Percentiles rank a stretch among this genome's conserved stretches.
phyloP scores from a whole-genome alignment of 1,139 yeast species.

The Yamadazyma oceani region DNA sequence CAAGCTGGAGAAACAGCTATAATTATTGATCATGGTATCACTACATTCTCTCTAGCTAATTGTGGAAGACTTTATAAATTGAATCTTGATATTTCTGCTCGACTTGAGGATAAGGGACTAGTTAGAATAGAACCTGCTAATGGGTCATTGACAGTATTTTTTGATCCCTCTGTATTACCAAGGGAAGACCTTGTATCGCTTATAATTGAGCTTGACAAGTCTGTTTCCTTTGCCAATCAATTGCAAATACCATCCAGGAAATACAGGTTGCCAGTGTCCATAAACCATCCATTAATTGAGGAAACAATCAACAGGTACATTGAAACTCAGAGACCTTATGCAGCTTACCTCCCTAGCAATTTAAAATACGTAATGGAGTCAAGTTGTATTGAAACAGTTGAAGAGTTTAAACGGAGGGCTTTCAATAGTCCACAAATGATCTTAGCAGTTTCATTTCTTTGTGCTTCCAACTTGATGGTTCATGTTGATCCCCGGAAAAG shows the following conservation, averaged over 20 bases:
- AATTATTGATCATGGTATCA: slow-evolving; percentile 7
- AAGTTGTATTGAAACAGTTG: slow-evolving; percentile 8
- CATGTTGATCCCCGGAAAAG: slow-evolving; percentile 9
- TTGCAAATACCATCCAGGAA: slow-evolving; percentile 7
- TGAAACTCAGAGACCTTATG: slow-evolving; percentile 8
- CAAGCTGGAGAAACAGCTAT: slow-evolving; percentile 9
- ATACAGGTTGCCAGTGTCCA: slow-evolving; percentile 8
- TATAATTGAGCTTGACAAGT: slow-evolving; percentile 1
- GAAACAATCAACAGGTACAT: slow-evolving; percentile 8
- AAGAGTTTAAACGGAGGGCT: slow-evolving; percentile 8
- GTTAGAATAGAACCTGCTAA: slow-evolving; percentile 7
- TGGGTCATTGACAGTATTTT: slow-evolving; percentile 7
- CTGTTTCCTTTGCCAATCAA: slow-evolving; percentile 2
- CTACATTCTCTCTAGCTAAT: slow-evolving; percentile 7
- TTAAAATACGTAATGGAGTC: slow-evolving; percentile 9
- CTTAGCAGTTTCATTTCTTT: slow-evolving; percentile 9
- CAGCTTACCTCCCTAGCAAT: slow-evolving; percentile 8
- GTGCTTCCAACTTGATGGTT: slow-evolving; percentile 9
- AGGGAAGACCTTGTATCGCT: slow-evolving; percentile 1
- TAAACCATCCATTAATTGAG: slow-evolving; percentile 8
- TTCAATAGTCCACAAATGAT: slow-evolving; percentile 8
- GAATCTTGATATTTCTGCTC: slow-evolving; percentile 3
- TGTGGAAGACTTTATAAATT: slow-evolving; percentile 7
- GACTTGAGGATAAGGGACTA: not conserved
- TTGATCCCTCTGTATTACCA: slow-evolving; percentile 2